These are phyloP conservation scores for Conticribra weissflogii DNA, from an alignment of 108 stramenopile genomes.

Conservation along the genomic window DNA sequence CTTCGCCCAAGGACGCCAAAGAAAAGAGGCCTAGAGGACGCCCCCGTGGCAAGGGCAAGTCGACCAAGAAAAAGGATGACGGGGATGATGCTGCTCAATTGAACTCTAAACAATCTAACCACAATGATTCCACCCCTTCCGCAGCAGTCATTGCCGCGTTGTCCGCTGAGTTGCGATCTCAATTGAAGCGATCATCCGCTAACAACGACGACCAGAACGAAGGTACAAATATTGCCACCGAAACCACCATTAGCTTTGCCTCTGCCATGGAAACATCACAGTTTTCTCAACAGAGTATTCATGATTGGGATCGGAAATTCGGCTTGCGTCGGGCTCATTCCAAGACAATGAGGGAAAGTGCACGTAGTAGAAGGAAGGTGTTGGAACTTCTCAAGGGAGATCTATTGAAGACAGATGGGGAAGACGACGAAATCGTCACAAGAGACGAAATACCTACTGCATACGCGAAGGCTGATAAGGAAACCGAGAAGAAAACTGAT, in stretches of 20 bases:
- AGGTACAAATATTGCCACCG: neutral
- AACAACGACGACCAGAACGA: neutral
- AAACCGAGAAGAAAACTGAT: too few species aligned
- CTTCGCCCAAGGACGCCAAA: neutral
- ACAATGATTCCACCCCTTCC: constrained; percentile 4
- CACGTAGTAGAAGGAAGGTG: constrained; percentile 62
- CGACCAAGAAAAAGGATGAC: neutral
- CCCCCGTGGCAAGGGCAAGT: neutral
- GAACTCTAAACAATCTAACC: neutral
- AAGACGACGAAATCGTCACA: too few species aligned
- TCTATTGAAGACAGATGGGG: too few species aligned
- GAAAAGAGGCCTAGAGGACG: neutral
- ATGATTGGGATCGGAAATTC: constrained; percentile 85
- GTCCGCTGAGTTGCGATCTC: constrained; percentile 12
- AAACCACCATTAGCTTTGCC: constrained; percentile 20
- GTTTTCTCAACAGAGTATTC: constrained; percentile 73
- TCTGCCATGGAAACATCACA: constrained; percentile 64
- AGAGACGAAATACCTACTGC: too few species aligned
- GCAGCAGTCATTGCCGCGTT: constrained; percentile 6
- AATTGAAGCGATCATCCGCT: neutral
- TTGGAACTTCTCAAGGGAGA: constrained; percentile 37
- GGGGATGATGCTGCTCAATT: too few species aligned
- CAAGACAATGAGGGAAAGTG: constrained; percentile 73
- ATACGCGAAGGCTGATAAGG: too few species aligned
- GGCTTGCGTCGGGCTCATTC: constrained; percentile 77